A percentile compares a stretch with the other conserved stretches of the same genome.
Evolutionary conservation across 192 early-diverging fungal genomes (phyloP).

Genomic region (Backusella morwellensis): DNA sequence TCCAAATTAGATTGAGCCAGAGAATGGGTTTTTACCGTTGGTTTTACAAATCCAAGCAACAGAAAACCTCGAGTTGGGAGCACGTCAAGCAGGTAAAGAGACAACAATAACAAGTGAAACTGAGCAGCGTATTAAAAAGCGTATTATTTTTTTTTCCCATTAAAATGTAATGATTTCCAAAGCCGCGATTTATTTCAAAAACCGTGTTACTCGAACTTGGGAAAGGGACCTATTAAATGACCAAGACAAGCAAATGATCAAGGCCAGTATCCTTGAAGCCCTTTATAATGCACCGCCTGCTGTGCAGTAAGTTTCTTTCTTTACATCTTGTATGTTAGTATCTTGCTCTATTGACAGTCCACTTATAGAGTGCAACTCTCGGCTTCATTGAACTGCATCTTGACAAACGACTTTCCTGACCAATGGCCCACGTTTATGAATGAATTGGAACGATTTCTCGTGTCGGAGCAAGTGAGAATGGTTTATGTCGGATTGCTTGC

Average conservation of each 20-base stretch:
- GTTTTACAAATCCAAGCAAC: slow-evolving; percentile 51
- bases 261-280: slow-evolving; percentile 72
- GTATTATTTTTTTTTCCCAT: background rate
- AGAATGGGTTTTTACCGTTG: slow-evolving; percentile 48
- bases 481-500: slow-evolving; percentile 78
- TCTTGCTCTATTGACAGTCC: background rate
- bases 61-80: slow-evolving; percentile 48
- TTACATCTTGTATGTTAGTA: no score
- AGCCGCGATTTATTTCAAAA: slow-evolving; percentile 90
- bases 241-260: slow-evolving; percentile 66
- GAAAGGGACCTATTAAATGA: slow-evolving; percentile 51
- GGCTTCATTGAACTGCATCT: slow-evolving; percentile 71
- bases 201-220: slow-evolving; percentile 74
- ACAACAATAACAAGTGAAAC: background rate
- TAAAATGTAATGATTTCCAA: background rate
- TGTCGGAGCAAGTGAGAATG: slow-evolving; percentile 58
- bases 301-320: slow-evolving; percentile 53
- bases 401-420: slow-evolving; percentile 74
- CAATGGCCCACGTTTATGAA: slow-evolving; percentile 81
- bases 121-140: background rate
- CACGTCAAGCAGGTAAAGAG: slow-evolving; percentile 54
- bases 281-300: slow-evolving; percentile 63
- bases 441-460: slow-evolving; percentile 60
- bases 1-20: slow-evolving; percentile 35
- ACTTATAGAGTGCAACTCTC: slow-evolving; percentile 63